Base-by-base conservation (phyloP, 306 rosid genomes). In the Sicyos edulis region DNA sequence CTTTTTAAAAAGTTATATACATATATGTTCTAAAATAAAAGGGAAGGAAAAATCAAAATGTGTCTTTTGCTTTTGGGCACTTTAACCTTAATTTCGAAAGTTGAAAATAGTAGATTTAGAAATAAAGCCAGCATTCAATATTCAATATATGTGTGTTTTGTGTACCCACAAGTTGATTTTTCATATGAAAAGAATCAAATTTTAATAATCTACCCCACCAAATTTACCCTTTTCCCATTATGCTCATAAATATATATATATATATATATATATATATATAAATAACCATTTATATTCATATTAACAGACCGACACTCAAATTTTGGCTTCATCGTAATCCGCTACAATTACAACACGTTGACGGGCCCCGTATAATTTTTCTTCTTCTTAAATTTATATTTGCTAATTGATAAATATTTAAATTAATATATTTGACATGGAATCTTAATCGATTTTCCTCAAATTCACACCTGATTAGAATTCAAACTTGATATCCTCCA, bases 151-250 rank as follows among this genome's bases (percentile, higher is more conserved):
- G 8, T 34, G 6, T 37, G 6, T 37, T 5, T 37, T 37, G 44
- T 5, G 44, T 37, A 37, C 44, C 44, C 6, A 4, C 15, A 6
- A 63, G 3, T 17, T 64, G 16, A 64, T 64, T 17, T 65, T 65
- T 11, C n/a, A 42, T 65, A 65, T 44, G 71, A 65, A 65, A 65
- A 65, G 71, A 44, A 65, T 64, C 71, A 40, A 64, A n/a, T 34
- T 17, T 32, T 29, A 16, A n/a, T 34, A 64, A 6, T n/a, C 9
- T 17, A 42, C 71, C 71, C 71, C 17, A 65, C 71, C 32, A 19
- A 65, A 8, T 62, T 59, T 65, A 44, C 8, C 54, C 71, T 42
- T 65, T 58, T 65, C 71, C 71, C 71, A 62, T 20, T 65, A 44
- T 10, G 15, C n/a, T 42, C 5, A 32, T 8, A 34, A 8, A 4